phyloP scores from a whole-genome alignment of 2,329 filamentous ascomycete species.

The Drechslerella coelobrocha region DNA sequence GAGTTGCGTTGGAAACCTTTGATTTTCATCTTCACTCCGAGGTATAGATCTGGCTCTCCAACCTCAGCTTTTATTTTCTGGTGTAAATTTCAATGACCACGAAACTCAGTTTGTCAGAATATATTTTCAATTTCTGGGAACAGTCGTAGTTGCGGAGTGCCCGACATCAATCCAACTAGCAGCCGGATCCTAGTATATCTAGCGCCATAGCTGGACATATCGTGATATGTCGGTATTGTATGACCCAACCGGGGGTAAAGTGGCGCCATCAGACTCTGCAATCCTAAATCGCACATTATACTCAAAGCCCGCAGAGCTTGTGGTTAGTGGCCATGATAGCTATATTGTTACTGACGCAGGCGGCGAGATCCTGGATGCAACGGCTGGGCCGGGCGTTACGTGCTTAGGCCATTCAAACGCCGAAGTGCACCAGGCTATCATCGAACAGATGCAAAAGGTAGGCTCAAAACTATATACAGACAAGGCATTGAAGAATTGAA shows the following conservation, averaged over 20 bases:
- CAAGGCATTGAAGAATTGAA: constrained; percentile 64
- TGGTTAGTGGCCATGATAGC: constrained; percentile 30
- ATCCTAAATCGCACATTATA: constrained; percentile 39
- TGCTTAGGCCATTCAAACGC: constrained; percentile 72
- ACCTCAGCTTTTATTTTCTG: not conserved
- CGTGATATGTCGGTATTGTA: constrained; percentile 23
- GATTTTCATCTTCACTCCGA: not conserved
- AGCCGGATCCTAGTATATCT: not conserved
- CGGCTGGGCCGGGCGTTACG: constrained; percentile 74
- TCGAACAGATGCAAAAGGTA: constrained; percentile 65
- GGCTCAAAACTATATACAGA: constrained; percentile 66
- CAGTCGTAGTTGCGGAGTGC: too few relatives aligned
- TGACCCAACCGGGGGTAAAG: constrained; percentile 26
- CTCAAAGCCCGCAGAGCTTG: constrained; percentile 41
- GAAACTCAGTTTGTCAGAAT: too few relatives aligned
- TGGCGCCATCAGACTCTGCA: constrained; percentile 18
- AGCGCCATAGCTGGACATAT: not conserved
- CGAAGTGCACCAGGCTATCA: constrained; percentile 68
- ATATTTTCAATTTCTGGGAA: too few relatives aligned
- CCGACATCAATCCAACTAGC: not conserved
- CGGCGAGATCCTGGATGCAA: constrained; percentile 72
- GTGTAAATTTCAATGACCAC: not conserved
- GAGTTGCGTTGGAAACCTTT: not conserved
- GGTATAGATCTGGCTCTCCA: too few relatives aligned
- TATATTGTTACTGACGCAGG: constrained; percentile 36